Percentiles rank a stretch among this genome's conserved stretches.
phyloP scores from a whole-genome alignment of 176 grass and related monocot species.

The Aegilops sharonensis region DNA sequence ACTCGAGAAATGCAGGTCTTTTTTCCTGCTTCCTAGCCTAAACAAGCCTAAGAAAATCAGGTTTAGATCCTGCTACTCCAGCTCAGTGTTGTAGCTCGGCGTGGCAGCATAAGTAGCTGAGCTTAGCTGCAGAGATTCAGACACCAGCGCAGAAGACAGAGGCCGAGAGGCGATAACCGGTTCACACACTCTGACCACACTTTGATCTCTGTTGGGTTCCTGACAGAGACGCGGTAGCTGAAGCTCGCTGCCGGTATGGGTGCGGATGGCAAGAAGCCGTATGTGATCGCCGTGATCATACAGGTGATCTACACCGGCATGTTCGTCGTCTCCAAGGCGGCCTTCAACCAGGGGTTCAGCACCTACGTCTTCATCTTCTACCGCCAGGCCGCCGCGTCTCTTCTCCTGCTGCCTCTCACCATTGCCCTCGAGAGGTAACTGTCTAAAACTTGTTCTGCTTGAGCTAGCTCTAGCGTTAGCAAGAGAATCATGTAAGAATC shows the following conservation, averaged over 20 bases:
- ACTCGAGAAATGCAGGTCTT: background rate
- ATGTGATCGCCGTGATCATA: slow-evolving; percentile 57
- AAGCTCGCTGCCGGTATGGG: background rate
- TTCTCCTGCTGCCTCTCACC: slow-evolving; percentile 51
- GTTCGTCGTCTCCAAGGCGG: slow-evolving; percentile 69
- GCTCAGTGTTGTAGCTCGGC: background rate
- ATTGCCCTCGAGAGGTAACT: slow-evolving; percentile 36
- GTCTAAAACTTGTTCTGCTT: background rate
- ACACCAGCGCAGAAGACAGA: background rate
- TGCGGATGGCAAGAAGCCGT: slow-evolving; percentile 52
- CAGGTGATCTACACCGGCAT: slow-evolving; percentile 67
- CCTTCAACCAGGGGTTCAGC: slow-evolving; percentile 59
- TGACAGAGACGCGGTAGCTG: background rate
- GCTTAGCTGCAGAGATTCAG: background rate
- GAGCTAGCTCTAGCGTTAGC: background rate
- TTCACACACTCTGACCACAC: background rate
- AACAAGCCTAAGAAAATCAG: background rate
- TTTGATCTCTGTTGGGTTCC: background rate
- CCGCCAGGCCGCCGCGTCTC: slow-evolving; percentile 58
- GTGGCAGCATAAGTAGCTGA: background rate
- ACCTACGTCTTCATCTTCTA: slow-evolving; percentile 90
- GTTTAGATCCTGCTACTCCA: background rate
- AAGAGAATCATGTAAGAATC: background rate
- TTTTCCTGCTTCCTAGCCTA: background rate
- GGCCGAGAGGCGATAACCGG: background rate